A percentile compares a stretch with the other conserved stretches of the same genome.
These are phyloP conservation scores for Globisporangium solare DNA, from an alignment of 352 stramenopile species.

Conservation along the genomic window DNA sequence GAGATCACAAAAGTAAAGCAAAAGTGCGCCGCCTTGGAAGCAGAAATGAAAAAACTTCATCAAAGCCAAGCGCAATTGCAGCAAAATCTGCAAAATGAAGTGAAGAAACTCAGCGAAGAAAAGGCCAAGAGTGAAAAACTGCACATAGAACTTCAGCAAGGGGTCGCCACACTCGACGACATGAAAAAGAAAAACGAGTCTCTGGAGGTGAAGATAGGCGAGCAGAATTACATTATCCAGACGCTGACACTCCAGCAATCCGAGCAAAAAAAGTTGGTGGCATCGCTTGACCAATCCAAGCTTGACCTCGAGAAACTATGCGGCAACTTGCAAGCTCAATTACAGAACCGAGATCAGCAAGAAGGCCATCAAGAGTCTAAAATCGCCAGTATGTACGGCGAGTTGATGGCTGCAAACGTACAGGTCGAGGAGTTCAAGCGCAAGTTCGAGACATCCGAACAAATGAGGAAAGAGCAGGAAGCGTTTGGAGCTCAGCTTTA, in stretches of 20 bases:
- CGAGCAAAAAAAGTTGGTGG: constrained; percentile 49
- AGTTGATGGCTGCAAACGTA: constrained; percentile 72
- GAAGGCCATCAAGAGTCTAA: constrained; percentile 71
- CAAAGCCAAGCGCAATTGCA: constrained; percentile 10
- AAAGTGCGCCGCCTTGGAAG: constrained; percentile 40
- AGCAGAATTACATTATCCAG: constrained; percentile 55
- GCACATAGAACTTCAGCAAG: constrained; percentile 38
- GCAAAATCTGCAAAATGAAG: constrained; percentile 9
- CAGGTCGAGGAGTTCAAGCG: constrained; percentile 72
- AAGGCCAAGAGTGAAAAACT: constrained; percentile 31
- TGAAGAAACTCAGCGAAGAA: constrained; percentile 24
- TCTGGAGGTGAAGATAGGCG: constrained; percentile 38
- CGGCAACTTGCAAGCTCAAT: constrained; percentile 43
- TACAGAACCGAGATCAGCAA: constrained; percentile 53
- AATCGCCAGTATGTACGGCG: constrained; percentile 56
- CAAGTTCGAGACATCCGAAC: constrained; percentile 56
- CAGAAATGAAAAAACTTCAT: constrained; percentile 13
- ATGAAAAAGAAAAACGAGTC: constrained; percentile 51
- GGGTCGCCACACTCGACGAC: constrained; percentile 21
- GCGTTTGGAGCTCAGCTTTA: constrained; percentile 46
- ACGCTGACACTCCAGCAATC: constrained; percentile 49
- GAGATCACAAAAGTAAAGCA: constrained; percentile 58
- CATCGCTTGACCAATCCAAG: constrained; percentile 58
- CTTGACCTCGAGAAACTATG: constrained; percentile 63
- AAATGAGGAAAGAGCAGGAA: constrained; percentile 65